Evolutionary conservation across 371 early-diverging fungal genomes (phyloP), one percentile per base, ranked within the genome.

Genomic region (Syncephalastrum monosporum): DNA sequence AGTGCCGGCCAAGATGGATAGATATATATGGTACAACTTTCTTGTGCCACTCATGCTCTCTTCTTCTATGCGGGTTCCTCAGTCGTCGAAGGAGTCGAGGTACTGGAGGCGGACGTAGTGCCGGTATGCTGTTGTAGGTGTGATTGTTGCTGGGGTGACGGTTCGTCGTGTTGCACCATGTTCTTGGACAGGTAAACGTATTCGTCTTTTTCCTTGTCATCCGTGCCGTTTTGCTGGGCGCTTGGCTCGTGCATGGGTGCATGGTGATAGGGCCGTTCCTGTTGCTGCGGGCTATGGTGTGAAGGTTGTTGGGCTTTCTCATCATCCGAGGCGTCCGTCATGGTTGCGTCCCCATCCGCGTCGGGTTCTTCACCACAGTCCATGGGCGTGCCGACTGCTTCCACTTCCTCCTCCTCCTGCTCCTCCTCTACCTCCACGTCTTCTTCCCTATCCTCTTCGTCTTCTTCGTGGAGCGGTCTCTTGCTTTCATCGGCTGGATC

Each of bases 171-270:
- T 2, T 60, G 60, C 5, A 60, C 54, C 60, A 60, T 60, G 49
- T 54, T 60, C 38, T 63, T 63, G 54, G 63, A 63, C 23, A 63
- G 41, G 41, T 63, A 63, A 12, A 63, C 57, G 50, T 57, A 63
- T 41, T 56, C 57, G 21, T 56, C 57, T 45, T 57, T 63, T 44
- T 63, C 63, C 42, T 56, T 56, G 44, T 57, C 57, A 12, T 56
- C 53, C 13, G 55, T 16, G 38, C 38, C 38, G 13, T 50, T 29
- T 42, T 45, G 27, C 12, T 14, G 43, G 1, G 48, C 25, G 23
- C 21, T 38, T 41, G 19, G 57, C 24, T 57, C 42, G 16, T 41
- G 50, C 38, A 33, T 19, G 41, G 25, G 17, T 53, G 54, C 6
- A 24, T 19, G 14, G n/a, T 14, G 15, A n/a, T 33, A 42, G 4